Conservation (phyloP, 2,329 filamentous ascomycete species). For the Microsporum canis region DNA sequence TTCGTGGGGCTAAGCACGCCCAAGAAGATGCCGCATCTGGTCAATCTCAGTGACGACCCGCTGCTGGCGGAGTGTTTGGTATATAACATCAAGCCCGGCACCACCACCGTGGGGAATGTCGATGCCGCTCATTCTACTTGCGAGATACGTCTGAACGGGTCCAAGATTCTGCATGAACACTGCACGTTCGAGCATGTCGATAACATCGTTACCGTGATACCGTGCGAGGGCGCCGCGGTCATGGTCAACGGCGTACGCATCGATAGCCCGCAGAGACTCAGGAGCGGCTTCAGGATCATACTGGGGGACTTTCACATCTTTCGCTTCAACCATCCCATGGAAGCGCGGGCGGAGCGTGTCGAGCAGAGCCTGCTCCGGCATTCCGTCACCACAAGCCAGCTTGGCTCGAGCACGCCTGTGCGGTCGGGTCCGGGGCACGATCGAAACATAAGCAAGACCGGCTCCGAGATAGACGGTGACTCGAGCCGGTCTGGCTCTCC, state of each 20-base stretch:
- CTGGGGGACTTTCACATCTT: conserved; percentile 95
- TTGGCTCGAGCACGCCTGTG: conserved; percentile 51
- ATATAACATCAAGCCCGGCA: conserved; percentile 94
- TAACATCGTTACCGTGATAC: conserved; percentile 82
- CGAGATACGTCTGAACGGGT: conserved; percentile 88
- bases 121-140: conserved; percentile 64
- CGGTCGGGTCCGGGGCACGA: conserved; percentile 55
- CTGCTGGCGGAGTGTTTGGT: conserved; percentile 90
- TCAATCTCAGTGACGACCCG: conserved; percentile 92
- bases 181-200: conserved; percentile 91
- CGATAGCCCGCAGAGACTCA: conserved; percentile 69
- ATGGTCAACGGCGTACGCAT: conserved; percentile 96
- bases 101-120: conserved; percentile 87
- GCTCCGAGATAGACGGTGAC: conserved; percentile 62
- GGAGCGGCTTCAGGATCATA: conserved; percentile 90
- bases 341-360: conserved; percentile 82
- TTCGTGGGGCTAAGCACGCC: conserved; percentile 91
- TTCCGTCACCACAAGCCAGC: conserved; percentile 54
- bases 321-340: conserved; percentile 93
- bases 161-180: conserved; percentile 82
- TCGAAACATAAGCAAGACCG: conserved; percentile 63
- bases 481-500: conserved; percentile 70
- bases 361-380: conserved; percentile 81
- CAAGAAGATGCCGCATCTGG: conserved; percentile 98
- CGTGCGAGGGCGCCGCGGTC: conserved; percentile 81